Evolutionary conservation across 805 yeast species (phyloP).

Genomic region (Saccharomyces cerevisiae): DNA sequence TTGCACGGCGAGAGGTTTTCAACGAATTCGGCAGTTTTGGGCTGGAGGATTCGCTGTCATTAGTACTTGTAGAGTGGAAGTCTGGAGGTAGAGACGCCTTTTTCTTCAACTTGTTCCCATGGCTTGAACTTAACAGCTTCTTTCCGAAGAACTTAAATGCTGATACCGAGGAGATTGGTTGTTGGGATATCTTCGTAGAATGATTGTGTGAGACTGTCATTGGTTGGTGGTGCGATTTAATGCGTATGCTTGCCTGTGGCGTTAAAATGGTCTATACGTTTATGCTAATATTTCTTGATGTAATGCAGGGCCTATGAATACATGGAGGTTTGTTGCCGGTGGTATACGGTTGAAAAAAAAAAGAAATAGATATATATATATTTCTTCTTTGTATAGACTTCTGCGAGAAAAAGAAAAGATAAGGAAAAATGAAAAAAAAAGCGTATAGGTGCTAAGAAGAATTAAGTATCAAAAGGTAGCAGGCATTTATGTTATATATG

Average conservation of each 20-base stretch:
- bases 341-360: neutral
- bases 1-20: neutral
- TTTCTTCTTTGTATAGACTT: neutral
- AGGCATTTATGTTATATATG: neutral
- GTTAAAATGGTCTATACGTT: neutral
- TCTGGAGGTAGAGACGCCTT: neutral
- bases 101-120: neutral
- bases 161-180: slow-evolving; percentile 5
- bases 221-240: neutral
- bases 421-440: neutral
- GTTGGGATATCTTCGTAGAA: neutral
- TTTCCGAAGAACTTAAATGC: slow-evolving; percentile 15
- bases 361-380: no score
- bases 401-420: neutral
- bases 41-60: neutral
- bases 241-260: neutral
- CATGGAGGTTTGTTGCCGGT: neutral
- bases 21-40: neutral
- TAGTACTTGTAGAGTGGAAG: neutral
- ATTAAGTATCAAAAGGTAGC: neutral
- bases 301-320: neutral
- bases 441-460: neutral
- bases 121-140: slow-evolving; percentile 1
- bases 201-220: neutral
- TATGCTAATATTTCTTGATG: neutral